phyloP scores from a whole-genome alignment of 2,329 filamentous ascomycete genomes.

The Sporothrix inflata region DNA sequence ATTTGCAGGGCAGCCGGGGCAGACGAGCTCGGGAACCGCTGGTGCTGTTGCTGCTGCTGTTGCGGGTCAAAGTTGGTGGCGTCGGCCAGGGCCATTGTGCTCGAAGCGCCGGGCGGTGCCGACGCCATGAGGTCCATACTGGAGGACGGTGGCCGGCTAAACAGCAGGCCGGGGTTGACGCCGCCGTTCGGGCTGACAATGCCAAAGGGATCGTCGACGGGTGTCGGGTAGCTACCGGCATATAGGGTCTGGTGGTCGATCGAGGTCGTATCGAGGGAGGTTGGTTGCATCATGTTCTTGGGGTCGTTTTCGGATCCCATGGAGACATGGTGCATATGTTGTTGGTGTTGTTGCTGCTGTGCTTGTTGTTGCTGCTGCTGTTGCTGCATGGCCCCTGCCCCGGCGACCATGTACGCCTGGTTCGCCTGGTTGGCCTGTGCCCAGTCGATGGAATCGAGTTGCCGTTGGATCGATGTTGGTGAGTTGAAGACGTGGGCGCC shows the following conservation, averaged over 20 bases:
- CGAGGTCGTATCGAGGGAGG: slow-evolving; percentile 44
- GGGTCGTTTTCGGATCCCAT: slow-evolving; percentile 52
- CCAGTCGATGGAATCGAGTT: slow-evolving; percentile 61
- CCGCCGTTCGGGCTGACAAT: slow-evolving; percentile 51
- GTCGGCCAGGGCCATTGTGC: slow-evolving; percentile 22
- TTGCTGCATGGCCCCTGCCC: slow-evolving; percentile 43
- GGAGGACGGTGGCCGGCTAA: slow-evolving; percentile 56
- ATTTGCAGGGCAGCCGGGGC: slow-evolving; percentile 33
- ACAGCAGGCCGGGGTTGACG: slow-evolving; percentile 64
- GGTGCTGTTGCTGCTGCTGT: slow-evolving; percentile 29
- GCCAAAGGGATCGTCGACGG: slow-evolving; percentile 57
- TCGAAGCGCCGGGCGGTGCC: slow-evolving; percentile 26
- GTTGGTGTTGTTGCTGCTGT: slow-evolving; percentile 31
- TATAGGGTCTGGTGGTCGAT: slow-evolving; percentile 46
- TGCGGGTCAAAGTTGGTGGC: slow-evolving; percentile 34
- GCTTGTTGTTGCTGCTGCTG: slow-evolving; percentile 40
- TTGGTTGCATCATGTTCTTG: slow-evolving; percentile 48
- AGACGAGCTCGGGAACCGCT: slow-evolving; percentile 36
- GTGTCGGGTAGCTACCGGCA: slow-evolving; percentile 47
- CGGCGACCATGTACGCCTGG: slow-evolving; percentile 47
- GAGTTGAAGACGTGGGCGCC: slow-evolving; percentile 51
- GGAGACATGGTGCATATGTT: slow-evolving; percentile 31
- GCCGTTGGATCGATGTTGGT: slow-evolving; percentile 49
- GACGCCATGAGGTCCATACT: slow-evolving; percentile 45
- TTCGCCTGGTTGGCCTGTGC: slow-evolving; percentile 55